A percentile compares a stretch with the other conserved stretches of the same genome.
Evolutionary conservation across 345 rosid genomes (phyloP).

Genomic region (Citrus cavaleriei): DNA sequence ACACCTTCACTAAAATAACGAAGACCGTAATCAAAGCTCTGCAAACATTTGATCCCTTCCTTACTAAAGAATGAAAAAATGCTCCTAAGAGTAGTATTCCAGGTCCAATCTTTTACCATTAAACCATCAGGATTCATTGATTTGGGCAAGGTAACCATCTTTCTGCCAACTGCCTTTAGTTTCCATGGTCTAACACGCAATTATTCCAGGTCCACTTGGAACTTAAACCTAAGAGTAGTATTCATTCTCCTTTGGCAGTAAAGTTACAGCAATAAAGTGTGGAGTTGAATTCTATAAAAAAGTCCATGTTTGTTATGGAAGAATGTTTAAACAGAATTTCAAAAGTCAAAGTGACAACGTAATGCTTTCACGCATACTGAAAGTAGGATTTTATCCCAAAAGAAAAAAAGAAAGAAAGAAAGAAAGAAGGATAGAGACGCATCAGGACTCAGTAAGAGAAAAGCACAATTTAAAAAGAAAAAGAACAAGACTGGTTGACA

Average conservation of each 20-base stretch:
- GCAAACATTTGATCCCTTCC: neutral
- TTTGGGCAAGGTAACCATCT: neutral
- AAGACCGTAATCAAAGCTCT: neutral
- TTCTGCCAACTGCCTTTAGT: neutral
- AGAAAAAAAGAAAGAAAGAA: too few species aligned
- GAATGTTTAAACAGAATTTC: neutral
- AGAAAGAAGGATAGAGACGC: neutral
- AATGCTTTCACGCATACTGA: neutral
- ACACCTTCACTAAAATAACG: neutral
- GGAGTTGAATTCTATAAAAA: neutral
- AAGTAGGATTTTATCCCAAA: neutral
- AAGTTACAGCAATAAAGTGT: neutral
- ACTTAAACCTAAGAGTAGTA: neutral
- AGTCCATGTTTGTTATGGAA: neutral
- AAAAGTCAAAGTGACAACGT: neutral
- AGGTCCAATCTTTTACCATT: neutral
- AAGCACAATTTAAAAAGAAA: neutral
- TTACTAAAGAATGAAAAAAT: neutral
- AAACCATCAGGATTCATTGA: neutral
- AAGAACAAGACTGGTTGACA: neutral
- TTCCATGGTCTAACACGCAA: neutral
- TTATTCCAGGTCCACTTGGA: neutral
- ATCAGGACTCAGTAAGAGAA: neutral
- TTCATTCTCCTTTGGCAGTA: neutral
- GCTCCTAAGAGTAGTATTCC: neutral